Evolutionary conservation across 371 early-diverging fungal genomes (phyloP), one percentile per base, ranked within the genome.

Genomic region (Cokeromyces recurvatus): DNA sequence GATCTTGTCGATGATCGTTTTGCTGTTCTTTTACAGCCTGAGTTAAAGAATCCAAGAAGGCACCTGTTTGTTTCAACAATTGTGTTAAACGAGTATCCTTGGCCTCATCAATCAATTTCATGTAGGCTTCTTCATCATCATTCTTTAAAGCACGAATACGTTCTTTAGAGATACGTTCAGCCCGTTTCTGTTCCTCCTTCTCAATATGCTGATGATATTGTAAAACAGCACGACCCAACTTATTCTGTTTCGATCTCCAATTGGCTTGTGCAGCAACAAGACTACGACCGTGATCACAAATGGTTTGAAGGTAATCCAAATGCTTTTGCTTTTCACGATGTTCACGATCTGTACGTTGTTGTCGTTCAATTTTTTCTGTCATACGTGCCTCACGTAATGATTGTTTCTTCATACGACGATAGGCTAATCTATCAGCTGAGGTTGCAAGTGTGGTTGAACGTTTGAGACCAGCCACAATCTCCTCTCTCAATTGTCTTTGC

Each of bases 61-160:
- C 51, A 57, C 91, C 87, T 4, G 98, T 98, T 68, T 97, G 96
- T 46, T 77, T 64, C 38, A 98, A 70, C 57, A 98, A 63, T 43
- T 91, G 89, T 19, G 90, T 86, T 55, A 97, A 86, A 59, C 97
- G 91, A 17, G 90, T 94, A 65, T 97, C 94, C 71, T 98, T 98
- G 38, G 90, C 89, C 71, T 94, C 77, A 66, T 95, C 94, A 49
- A 98, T 79, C 48, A 98, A 79, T 59, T 91, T 88, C 73, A 95
- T 73, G 62, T 98, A 97, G 0, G 93, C 95, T 54, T 92, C 95
- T 73, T 98, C 98, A 77, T 97, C 94, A 77, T 94, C 92, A 44
- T 84, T 78, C 66, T 88, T 92, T 64, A 97, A 78, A 10, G 96
- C 95, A 54, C 87, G 84, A 41, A 98, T 77, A 90, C 97, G 95